Evolutionary conservation across 2,329 filamentous ascomycete species (phyloP).

Genomic region (Talaromyces atroroseus): DNA sequence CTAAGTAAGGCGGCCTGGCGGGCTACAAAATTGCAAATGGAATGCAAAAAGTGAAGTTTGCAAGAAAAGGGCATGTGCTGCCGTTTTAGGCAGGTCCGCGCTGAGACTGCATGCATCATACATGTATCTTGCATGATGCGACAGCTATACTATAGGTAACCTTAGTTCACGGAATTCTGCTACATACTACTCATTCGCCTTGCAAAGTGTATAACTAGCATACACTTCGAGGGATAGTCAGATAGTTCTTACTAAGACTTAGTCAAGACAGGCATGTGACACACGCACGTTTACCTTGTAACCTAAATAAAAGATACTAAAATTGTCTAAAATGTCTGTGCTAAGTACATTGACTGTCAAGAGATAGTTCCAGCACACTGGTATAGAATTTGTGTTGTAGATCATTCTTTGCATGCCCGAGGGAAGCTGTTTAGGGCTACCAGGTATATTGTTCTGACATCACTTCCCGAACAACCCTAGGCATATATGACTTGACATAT

Average conservation of each 20-base stretch:
- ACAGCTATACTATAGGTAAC: no score
- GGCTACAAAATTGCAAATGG: neutral
- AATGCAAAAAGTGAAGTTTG: neutral
- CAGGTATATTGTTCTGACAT: no score
- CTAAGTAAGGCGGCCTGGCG: no score
- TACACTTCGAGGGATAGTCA: no score
- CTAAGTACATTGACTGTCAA: neutral
- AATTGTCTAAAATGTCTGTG: neutral
- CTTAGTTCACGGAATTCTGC: no score
- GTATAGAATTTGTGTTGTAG: no score
- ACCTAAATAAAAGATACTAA: neutral
- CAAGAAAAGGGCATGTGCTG: neutral
- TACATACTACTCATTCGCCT: no score
- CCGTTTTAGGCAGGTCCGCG: constrained; percentile 9
- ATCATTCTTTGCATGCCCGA: no score
- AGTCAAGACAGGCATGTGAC: neutral
- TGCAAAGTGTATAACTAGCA: no score
- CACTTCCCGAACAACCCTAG: no score
- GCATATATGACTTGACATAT: neutral
- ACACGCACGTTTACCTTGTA: neutral
- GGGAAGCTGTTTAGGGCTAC: neutral
- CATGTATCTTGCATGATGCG: neutral
- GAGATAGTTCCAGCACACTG: no score
- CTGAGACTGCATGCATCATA: neutral
- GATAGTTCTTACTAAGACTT: neutral